These are phyloP conservation scores for Pythium pyrilobum DNA, from an alignment of 352 stramenopile species.

Conservation along the genomic window DNA sequence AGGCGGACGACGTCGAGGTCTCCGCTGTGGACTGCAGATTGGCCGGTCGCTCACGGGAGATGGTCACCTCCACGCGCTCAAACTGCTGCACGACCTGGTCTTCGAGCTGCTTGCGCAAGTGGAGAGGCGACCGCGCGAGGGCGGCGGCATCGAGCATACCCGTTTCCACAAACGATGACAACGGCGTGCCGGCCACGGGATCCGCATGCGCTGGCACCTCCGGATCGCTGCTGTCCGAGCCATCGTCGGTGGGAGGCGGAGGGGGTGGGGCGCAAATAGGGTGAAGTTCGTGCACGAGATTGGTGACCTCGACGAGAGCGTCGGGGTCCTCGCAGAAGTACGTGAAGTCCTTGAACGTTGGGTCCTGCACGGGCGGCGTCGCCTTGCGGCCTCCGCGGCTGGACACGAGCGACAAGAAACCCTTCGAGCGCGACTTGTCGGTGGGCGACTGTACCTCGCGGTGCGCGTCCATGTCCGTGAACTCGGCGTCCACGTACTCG, in stretches of 20 bases:
- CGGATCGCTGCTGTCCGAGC: constrained; percentile 19
- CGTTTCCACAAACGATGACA: constrained; percentile 82
- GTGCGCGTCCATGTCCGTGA: constrained; percentile 79
- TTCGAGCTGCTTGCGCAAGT: constrained; percentile 66
- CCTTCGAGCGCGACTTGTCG: constrained; percentile 79
- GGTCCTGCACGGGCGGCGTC: constrained; percentile 75
- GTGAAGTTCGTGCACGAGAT: constrained; percentile 76
- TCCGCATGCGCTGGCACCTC: constrained; percentile 23
- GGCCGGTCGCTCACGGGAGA: constrained; percentile 56
- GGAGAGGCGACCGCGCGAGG: constrained; percentile 24
- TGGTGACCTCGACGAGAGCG: constrained; percentile 73
- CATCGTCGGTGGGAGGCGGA: constrained; percentile 31
- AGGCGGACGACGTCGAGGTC: constrained; percentile 22
- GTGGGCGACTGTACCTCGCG: constrained; percentile 81
- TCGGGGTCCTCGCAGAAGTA: constrained; percentile 88
- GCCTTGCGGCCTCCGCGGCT: constrained; percentile 62
- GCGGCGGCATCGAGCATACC: constrained; percentile 40
- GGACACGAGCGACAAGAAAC: constrained; percentile 76
- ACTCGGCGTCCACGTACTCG: constrained; percentile 83
- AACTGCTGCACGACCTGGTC: constrained; percentile 63
- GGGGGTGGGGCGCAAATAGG: constrained; percentile 31
- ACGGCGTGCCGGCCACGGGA: constrained; percentile 42
- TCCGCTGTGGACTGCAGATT: constrained; percentile 24
- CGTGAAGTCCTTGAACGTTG: constrained; percentile 88
- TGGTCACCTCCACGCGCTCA: constrained; percentile 75